A percentile compares a stretch with the other conserved stretches of the same genome.
These are phyloP conservation scores for Straminergon stramineum DNA, from an alignment of 225 moss, liverwort and hornwort species.

Conservation along the genomic window DNA sequence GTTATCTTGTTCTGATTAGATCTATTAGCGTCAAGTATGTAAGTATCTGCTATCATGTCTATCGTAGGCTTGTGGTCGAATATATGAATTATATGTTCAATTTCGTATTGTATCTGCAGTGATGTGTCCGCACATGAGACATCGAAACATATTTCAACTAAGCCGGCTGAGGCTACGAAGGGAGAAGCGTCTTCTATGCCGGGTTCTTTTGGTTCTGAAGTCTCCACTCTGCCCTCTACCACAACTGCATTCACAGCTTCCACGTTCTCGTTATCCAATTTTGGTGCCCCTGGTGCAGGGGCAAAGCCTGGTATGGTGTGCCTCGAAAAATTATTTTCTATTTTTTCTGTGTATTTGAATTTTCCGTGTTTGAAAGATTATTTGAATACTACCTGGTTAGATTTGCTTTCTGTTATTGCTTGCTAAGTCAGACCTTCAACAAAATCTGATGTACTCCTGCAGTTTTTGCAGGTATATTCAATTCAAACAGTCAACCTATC, in stretches of 20 bases:
- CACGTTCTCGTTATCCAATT: constrained; percentile 33
- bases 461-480: constrained; percentile 29
- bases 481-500: neutral
- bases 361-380: neutral
- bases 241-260: constrained; percentile 19
- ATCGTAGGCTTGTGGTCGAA: neutral
- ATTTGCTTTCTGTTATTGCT: neutral
- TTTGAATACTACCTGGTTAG: neutral
- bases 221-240: neutral
- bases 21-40: neutral
- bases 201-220: constrained; percentile 5
- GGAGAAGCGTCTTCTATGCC: neutral
- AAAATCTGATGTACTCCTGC: constrained; percentile 2
- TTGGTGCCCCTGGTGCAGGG: constrained; percentile 39
- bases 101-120: constrained; percentile 8
- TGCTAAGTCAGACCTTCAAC: neutral
- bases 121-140: constrained; percentile 2
- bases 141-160: constrained; percentile 19
- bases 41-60: neutral
- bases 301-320: constrained; percentile 35
- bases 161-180: constrained; percentile 5
- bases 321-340: neutral
- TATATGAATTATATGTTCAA: neutral
- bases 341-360: neutral
- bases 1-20: neutral